Conservation (phyloP, 2,329 filamentous ascomycete genomes). For the Nigrospora osmanthi region DNA sequence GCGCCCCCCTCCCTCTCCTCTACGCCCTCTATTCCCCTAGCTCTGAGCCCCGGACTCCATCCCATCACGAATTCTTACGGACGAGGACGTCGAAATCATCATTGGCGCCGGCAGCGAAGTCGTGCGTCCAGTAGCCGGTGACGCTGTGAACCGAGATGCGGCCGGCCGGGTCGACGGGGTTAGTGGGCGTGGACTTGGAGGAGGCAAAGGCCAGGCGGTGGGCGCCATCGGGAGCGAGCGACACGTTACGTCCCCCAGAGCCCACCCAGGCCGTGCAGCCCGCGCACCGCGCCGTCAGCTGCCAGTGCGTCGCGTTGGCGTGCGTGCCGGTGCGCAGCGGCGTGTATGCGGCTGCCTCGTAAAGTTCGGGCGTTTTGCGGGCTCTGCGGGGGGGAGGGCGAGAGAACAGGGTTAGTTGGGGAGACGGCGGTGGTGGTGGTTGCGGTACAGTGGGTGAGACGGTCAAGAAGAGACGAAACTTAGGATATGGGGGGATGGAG, state of each 20-base stretch:
- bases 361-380: constrained; percentile 23
- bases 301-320: constrained; percentile 31
- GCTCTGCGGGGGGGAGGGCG: constrained; percentile 13
- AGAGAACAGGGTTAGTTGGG: not conserved
- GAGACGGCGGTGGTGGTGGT: too few relatives aligned
- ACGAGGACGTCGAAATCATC: constrained; percentile 17
- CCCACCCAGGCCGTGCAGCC: constrained; percentile 26
- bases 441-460: not conserved
- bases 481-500: too few relatives aligned
- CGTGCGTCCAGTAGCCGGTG: constrained; percentile 21
- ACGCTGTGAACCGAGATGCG: constrained; percentile 20
- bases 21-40: too few relatives aligned
- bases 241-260: constrained; percentile 10
- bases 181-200: constrained; percentile 11
- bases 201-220: constrained; percentile 62
- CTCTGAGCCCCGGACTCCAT: too few relatives aligned
- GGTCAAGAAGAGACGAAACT: not conserved
- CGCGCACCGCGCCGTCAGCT: constrained; percentile 28
- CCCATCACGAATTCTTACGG: constrained; percentile 11
- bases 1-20: too few relatives aligned
- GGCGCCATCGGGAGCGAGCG: constrained; percentile 83
- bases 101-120: constrained; percentile 19
- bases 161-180: constrained; percentile 10
- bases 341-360: constrained; percentile 20
- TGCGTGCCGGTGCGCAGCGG: constrained; percentile 27